These are phyloP conservation scores for Boletellus ananiceps DNA, from an alignment of 768 basidiomycete species.

Conservation along the genomic window DNA sequence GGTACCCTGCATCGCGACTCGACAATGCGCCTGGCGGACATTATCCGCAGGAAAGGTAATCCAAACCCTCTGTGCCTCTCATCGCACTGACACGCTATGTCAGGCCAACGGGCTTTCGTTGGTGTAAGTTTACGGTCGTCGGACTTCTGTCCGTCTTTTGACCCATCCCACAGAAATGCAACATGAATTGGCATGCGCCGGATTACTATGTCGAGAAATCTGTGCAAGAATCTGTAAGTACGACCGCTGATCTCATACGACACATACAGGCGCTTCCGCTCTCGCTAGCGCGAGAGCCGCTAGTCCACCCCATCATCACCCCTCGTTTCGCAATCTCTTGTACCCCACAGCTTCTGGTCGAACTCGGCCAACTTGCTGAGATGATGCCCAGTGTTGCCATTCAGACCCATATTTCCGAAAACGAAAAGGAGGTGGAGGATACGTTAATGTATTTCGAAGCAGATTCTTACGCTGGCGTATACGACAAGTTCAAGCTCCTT, in stretches of 20 bases:
- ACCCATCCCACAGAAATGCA: conserved; percentile 29
- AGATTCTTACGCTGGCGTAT: conserved; percentile 71
- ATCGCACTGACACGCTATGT: conserved; percentile 7
- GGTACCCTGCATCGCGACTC: conserved; percentile 76
- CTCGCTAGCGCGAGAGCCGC: conserved; percentile 37
- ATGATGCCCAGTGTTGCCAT: conserved; percentile 62
- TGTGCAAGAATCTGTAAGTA: conserved; percentile 50
- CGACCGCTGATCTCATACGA: conserved; percentile 60
- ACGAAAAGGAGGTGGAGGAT: conserved; percentile 62
- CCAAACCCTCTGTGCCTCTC: neutral
- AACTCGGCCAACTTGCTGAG: conserved; percentile 57
- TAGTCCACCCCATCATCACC: conserved; percentile 88
- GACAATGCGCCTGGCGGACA: conserved; percentile 77
- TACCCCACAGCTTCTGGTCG: conserved; percentile 58
- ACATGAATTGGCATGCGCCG: conserved; percentile 59
- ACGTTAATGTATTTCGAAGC: conserved; percentile 66
- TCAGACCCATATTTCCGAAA: conserved; percentile 94
- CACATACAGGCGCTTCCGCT: conserved; percentile 59
- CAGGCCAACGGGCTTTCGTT: conserved; percentile 83
- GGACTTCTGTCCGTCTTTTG: neutral
- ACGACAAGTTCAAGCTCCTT: conserved; percentile 75
- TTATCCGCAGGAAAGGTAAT: conserved; percentile 58
- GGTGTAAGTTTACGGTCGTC: conserved; percentile 50
- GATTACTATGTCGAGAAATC: conserved; percentile 67
- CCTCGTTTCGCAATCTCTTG: conserved; percentile 97